Evolutionary conservation across 768 basidiomycete genomes (phyloP), one percentile per base, ranked within the genome.

Genomic region (Kwoniella shandongensis): DNA sequence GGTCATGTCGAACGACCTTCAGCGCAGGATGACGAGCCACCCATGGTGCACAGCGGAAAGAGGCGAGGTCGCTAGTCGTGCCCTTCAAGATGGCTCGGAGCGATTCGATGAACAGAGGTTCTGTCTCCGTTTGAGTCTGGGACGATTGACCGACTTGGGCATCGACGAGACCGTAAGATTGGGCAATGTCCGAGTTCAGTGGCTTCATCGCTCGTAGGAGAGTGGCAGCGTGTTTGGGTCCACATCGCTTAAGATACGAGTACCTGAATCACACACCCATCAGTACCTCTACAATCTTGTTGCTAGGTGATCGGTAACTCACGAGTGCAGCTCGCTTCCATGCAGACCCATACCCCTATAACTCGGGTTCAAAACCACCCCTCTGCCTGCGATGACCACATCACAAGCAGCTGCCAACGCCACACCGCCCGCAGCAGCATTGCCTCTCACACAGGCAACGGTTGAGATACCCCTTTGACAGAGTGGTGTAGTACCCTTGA

Each of bases 251-350:
- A 18, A 59, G 57, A 49, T 70, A 70, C 2, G 69, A 70, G 55
- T 46, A 70, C 17, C 69, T 70, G 10, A 7, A 35, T 12, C 2
- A 12, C 12, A 15, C 18, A 35, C 22, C 27, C 35, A 36, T 35
- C 53, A 27, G 22, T 18, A 12, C 8, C 26, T 5, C 32, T 35
- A 1, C 27, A 11, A 18, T 8, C 32, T 40, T 20, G 7, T 18
- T 18, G 27, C 20, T 36, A 18, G 30, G 11, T 13, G 35, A 42
- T 17, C 17, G 44, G 22, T 13, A 13, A 66, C 70, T 61, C 41
- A 74, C 62, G 68, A 62, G 46, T 74, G 73, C 50, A 69, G 63
- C 42, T 74, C 73, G 11, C 67, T 66, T 1, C 73, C 73, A 36
- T 67, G 68, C 4, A 72, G 55, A 3, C 73, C 73, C 57, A 74